Percentiles rank a stretch among this genome's conserved stretches.
Evolutionary conservation across 2,329 filamentous ascomycete genomes (phyloP).

Genomic region (Trichoderma breve): DNA sequence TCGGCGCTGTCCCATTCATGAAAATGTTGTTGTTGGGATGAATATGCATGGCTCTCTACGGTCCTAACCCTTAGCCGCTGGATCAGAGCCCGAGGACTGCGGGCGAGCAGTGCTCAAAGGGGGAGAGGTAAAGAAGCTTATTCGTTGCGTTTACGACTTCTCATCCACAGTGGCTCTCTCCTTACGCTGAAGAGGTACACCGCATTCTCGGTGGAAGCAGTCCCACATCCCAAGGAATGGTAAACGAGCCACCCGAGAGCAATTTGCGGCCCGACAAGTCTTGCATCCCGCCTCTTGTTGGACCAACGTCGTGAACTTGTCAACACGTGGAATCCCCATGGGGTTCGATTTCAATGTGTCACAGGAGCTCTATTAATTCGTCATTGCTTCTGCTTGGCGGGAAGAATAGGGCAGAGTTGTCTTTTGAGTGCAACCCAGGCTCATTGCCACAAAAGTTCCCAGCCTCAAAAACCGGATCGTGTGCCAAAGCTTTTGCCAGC

Average conservation of each 20-base stretch:
- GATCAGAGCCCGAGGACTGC: background rate
- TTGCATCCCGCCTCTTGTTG: background rate
- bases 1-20: background rate
- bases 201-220: background rate
- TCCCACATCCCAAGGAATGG: background rate
- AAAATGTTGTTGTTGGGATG: background rate
- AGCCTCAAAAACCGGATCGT: background rate
- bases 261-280: constrained; percentile 7
- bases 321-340: constrained; percentile 19
- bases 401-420: background rate
- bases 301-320: constrained; percentile 8
- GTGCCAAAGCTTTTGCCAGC: background rate
- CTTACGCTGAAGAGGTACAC: background rate
- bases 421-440: constrained; percentile 22
- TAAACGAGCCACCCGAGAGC: background rate
- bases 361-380: background rate
- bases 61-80: background rate
- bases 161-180: background rate
- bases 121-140: background rate
- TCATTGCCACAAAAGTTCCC: constrained; percentile 27
- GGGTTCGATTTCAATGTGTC: constrained; percentile 14
- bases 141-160: background rate
- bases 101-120: background rate
- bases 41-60: background rate
- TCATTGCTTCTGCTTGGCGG: background rate